Evolutionary conservation across 805 yeast species (phyloP).

Genomic region (Starmerella vaccinii): DNA sequence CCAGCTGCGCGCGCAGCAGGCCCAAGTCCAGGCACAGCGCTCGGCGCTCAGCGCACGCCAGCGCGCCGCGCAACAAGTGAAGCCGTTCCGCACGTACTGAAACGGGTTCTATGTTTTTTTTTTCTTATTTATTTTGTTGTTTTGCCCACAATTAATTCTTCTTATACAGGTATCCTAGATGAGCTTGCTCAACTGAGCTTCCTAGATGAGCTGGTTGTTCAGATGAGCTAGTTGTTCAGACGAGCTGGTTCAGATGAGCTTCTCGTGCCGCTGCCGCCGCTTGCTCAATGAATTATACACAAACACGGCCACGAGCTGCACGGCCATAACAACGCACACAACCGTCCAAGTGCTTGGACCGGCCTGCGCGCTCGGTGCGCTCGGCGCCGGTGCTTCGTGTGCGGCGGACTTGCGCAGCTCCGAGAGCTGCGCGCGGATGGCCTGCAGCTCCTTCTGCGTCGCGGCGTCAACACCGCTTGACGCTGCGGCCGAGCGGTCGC

Average conservation of each 20-base stretch:
- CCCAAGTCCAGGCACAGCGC: conserved; percentile 4
- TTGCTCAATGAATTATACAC: neutral
- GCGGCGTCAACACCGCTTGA: neutral
- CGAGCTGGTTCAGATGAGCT: conserved; percentile 13
- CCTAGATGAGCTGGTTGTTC: no score
- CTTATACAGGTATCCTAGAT: neutral
- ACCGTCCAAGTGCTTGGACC: conserved; percentile 7
- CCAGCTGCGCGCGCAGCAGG: neutral
- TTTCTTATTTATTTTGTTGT: neutral
- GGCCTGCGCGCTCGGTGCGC: neutral
- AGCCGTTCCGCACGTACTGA: neutral
- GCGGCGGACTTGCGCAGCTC: conserved; percentile 11
- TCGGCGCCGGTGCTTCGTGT: neutral
- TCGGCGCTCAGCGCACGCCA: conserved; percentile 11
- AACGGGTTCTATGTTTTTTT: no score
- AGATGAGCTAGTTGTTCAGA: no score
- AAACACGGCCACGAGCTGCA: conserved; percentile 12
- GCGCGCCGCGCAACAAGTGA: conserved; percentile 14
- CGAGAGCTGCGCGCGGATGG: conserved; percentile 13
- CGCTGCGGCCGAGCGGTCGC: conserved; percentile 2
- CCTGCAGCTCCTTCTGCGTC: conserved; percentile 10
- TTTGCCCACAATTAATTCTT: neutral
- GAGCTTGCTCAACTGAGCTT: no score
- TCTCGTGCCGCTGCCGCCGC: conserved; percentile 14
- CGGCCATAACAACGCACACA: conserved; percentile 5